Evolutionary conservation across 495 filamentous ascomycete species (phyloP), one percentile per base, ranked within the genome.

Genomic region (Aspergillus wentii): DNA sequence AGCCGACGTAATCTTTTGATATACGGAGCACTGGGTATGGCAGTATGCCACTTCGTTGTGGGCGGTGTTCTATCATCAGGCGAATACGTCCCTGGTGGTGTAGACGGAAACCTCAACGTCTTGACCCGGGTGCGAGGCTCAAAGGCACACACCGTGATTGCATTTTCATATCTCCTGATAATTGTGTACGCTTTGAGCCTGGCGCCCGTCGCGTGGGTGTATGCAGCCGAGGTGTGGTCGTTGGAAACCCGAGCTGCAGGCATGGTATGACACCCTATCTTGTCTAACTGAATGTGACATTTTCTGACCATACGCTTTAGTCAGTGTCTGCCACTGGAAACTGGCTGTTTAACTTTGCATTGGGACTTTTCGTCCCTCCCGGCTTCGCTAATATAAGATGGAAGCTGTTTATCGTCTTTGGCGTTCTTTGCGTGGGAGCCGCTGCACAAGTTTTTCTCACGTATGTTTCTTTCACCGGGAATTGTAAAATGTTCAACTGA

Each of bases 141-240:
- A 1, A 66, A 78, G 1, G 72, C 78, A 5, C 75, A 78, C 45
- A 75, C 74, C 27, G 71, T 84, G 22, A 80, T 85, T 48, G 83
- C 79, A 2, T 83, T 80, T 43, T 82, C 72, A 0, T 86, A 83
- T 48, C 67, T 86, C 5, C 79, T 86, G 40, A 76, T 85, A 44
- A 80, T 82, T 6, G 71, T 76, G 2, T 85, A 79, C 45, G 79
- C 81, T 1, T 63, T 80, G 9, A 85, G 80, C 11, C 57, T 81
- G 5, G 78, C 76, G 0, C 77, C 75, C 8, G 72, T 80, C 8
- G 76, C 72, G 65, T 82, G 79, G 79, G 69, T 82, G 32, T 83
- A 84, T 53, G 76, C 80, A 1, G 74, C 79, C 27, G 79, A 83
- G 57, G 75, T 83, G 8, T 84, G 77, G 75, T 76, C 73, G 3